These are phyloP conservation scores for Pleurotus tuber-regium DNA, from an alignment of 768 basidiomycete species.

Conservation along the genomic window DNA sequence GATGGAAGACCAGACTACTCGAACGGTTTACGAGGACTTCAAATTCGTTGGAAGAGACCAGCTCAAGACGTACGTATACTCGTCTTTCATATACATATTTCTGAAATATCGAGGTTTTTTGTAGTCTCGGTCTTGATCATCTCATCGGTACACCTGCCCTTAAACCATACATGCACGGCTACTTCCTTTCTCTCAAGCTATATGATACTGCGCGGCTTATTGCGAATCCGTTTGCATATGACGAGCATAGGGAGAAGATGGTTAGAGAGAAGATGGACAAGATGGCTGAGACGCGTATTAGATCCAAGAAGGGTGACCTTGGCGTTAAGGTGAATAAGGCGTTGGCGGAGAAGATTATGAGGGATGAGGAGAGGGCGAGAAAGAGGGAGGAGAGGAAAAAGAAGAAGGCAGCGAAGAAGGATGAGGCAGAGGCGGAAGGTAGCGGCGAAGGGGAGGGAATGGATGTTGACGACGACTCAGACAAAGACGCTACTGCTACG, in stretches of 20 bases:
- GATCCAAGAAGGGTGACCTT: conserved; percentile 69
- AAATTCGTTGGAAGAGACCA: conserved; percentile 93
- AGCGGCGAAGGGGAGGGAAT: conserved; percentile 31
- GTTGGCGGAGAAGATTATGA: conserved; percentile 80
- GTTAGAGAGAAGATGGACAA: conserved; percentile 90
- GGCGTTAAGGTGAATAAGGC: conserved; percentile 75
- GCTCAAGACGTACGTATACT: conserved; percentile 68
- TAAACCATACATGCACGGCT: conserved; percentile 99
- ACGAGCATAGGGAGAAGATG: conserved; percentile 88
- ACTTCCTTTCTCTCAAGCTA: conserved; percentile 93
- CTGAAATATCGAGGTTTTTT: background rate
- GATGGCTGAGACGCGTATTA: conserved; percentile 89
- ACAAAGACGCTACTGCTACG: conserved; percentile 13
- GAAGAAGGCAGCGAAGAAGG: conserved; percentile 39
- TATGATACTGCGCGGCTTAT: conserved; percentile 96
- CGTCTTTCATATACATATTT: conserved; percentile 1
- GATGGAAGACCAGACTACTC: conserved; percentile 85
- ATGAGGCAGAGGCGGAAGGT: conserved; percentile 33
- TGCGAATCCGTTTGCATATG: conserved; percentile 94
- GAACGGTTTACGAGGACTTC: conserved; percentile 90
- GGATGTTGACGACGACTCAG: conserved; percentile 27
- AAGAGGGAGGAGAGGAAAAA: conserved; percentile 56
- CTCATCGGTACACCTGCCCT: conserved; percentile 92
- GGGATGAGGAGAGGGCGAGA: conserved; percentile 59
- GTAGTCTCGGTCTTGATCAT: conserved; percentile 89